Base-by-base conservation (phyloP, 768 basidiomycete species). In the Rossbeevera mucosa region DNA sequence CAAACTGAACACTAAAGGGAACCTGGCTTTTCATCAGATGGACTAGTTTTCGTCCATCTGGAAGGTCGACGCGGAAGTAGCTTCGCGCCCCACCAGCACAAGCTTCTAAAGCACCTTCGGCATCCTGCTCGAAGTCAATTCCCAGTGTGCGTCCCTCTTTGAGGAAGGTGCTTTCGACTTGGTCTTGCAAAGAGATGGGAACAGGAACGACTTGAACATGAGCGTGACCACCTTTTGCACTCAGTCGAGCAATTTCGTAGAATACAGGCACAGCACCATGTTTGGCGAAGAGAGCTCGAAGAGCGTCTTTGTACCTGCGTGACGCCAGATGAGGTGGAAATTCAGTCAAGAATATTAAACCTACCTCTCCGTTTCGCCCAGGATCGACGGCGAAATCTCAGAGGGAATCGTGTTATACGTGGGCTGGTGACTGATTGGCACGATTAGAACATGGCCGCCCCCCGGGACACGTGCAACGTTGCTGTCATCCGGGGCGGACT, bases 391-490 rank as follows among this genome's bases (percentile, higher is more conserved):
- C 0, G 84, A 79, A 36, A 94, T 78, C 57, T 93, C 91, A 3
- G 80, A 65, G 0, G 94, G 91, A 40, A 98, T 86, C 7, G 89
- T 82, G 21, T 80, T 78, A 48, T 87, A 85, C 0, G 95, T 96
- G 7, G 91, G 91, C 63, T 91, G 92, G 69, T 99, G 96, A 31
- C 89, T 83, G 63, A 99, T 92, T 13, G 92, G 91, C 24, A 97
- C 86, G 51, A 98, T 88, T 33, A 99, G 80, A 31, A 95, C 86
- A 66, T 99, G 96, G 0, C 96, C 96, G 20, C 96, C 96, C 18
- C 96, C 96, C 2, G 96, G 96, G 20, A 98, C 86, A 53, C 58
- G 50, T 57, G 64, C 59, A 7, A 63, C 60, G n/a, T 66, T 62
- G 36, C 57, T 69, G 59, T 74, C 71, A 36, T 76, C 73, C 16